A percentile compares a stretch with the other conserved stretches of the same genome.
Conservation (phyloP, 2,329 filamentous ascomycete genomes). For the Diaporthe sp. region DNA sequence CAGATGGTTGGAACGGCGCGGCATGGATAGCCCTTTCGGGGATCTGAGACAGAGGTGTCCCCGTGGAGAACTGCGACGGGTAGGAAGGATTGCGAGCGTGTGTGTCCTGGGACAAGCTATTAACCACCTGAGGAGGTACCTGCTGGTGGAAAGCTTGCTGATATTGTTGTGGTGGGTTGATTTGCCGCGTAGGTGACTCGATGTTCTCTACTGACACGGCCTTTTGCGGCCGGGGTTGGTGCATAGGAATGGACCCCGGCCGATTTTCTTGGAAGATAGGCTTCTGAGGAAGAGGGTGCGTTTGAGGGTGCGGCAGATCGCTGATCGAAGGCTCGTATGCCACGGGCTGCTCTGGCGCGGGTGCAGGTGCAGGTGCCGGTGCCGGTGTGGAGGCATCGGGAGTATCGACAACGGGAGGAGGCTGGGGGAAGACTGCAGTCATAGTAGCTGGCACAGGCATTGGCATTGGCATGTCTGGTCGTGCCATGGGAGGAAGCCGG, state of each 20-base stretch:
- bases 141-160: constrained; percentile 96
- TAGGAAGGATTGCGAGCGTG: constrained; percentile 79
- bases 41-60: constrained; percentile 90
- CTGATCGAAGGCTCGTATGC: constrained; percentile 57
- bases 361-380: constrained; percentile 17
- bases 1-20: constrained; percentile 85
- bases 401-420: constrained; percentile 40
- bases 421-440: constrained; percentile 35
- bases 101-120: constrained; percentile 67
- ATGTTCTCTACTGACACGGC: constrained; percentile 93
- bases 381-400: constrained; percentile 27
- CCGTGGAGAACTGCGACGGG: constrained; percentile 76
- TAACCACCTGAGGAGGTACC: constrained; percentile 80
- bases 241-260: constrained; percentile 76
- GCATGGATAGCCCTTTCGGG: constrained; percentile 93
- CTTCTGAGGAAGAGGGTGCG: constrained; percentile 69
- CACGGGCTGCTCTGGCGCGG: constrained; percentile 18
- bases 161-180: constrained; percentile 62
- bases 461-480: constrained; percentile 41
- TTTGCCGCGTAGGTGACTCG: constrained; percentile 78
- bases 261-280: constrained; percentile 70
- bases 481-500: constrained; percentile 78
- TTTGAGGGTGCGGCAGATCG: constrained; percentile 69
- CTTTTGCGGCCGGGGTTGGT: constrained; percentile 96
- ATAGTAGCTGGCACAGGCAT: constrained; percentile 45